Evolutionary conservation across 2,329 filamentous ascomycete genomes (phyloP).

Genomic region (Trichoderma semiorbis): DNA sequence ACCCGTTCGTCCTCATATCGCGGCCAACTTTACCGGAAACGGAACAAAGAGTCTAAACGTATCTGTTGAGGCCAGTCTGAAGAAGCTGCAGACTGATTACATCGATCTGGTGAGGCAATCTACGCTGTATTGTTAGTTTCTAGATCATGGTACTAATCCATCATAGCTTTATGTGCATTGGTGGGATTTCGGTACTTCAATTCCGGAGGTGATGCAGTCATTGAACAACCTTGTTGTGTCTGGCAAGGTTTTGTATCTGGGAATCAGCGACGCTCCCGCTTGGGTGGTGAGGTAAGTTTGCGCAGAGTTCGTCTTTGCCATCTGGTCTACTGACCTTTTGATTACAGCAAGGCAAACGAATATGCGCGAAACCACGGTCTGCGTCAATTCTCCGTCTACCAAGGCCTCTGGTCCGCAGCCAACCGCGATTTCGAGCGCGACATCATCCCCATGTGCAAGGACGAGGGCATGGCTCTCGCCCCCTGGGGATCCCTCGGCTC

Average conservation of each 20-base stretch:
- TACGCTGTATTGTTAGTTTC: fast-evolving
- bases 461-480: conserved; percentile 49
- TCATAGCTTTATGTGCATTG: conserved; percentile 57
- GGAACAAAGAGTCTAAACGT: conserved; percentile 57
- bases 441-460: conserved; percentile 42
- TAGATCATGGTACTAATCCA: not conserved
- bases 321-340: not conserved
- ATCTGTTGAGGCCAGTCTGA: conserved; percentile 54
- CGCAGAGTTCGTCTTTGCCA: no score
- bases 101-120: conserved; percentile 55
- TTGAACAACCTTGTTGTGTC: conserved; percentile 57
- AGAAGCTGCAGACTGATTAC: conserved; percentile 64
- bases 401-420: conserved; percentile 41
- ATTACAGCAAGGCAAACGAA: conserved; percentile 55
- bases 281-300: conserved; percentile 55
- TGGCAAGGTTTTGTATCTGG: conserved; percentile 64
- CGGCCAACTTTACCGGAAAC: conserved; percentile 56
- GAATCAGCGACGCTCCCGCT: conserved; percentile 65
- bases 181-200: conserved; percentile 67
- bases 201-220: conserved; percentile 66
- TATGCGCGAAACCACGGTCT: conserved; percentile 70
- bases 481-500: conserved; percentile 57
- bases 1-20: conserved; percentile 39
- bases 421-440: conserved; percentile 41
- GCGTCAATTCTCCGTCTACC: conserved; percentile 59